These are phyloP conservation scores for Arthroderma sp. DNA, from an alignment of 2,329 filamentous ascomycete genomes.

Conservation along the genomic window DNA sequence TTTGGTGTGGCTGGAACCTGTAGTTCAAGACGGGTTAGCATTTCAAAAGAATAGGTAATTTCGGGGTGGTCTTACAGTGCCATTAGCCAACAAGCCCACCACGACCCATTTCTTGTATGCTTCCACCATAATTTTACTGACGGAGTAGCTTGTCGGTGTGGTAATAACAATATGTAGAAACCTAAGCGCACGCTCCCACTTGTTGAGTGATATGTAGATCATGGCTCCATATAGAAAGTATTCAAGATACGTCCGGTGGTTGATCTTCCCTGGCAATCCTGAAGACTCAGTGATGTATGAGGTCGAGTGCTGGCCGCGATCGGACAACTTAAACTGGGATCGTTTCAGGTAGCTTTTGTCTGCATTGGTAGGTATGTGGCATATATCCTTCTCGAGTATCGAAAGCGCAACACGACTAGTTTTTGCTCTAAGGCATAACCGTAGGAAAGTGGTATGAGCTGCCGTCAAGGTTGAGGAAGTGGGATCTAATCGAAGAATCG, in stretches of 20 bases:
- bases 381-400: constrained; percentile 30
- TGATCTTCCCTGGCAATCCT: constrained; percentile 28
- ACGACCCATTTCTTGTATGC: constrained; percentile 88
- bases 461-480: constrained; percentile 31
- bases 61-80: constrained; percentile 33
- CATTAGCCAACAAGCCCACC: constrained; percentile 57
- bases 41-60: background rate
- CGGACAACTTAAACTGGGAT: constrained; percentile 17
- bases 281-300: constrained; percentile 24
- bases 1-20: constrained; percentile 41
- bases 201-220: constrained; percentile 46
- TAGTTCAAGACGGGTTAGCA: background rate
- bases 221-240: constrained; percentile 55
- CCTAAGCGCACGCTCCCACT: constrained; percentile 50
- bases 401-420: constrained; percentile 27
- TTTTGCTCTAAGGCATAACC: constrained; percentile 29
- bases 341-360: constrained; percentile 15
- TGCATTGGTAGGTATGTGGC: constrained; percentile 24
- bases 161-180: constrained; percentile 54
- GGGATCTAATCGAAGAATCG: constrained; percentile 33
- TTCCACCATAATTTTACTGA: constrained; percentile 70
- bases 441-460: constrained; percentile 28
- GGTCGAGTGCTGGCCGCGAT: constrained; percentile 19
- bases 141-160: constrained; percentile 49
- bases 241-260: constrained; percentile 39